Percentiles rank a stretch among this genome's conserved stretches.
These are phyloP conservation scores for Ziziphus jujuba DNA, from an alignment of 306 rosid genomes.

Conservation along the genomic window DNA sequence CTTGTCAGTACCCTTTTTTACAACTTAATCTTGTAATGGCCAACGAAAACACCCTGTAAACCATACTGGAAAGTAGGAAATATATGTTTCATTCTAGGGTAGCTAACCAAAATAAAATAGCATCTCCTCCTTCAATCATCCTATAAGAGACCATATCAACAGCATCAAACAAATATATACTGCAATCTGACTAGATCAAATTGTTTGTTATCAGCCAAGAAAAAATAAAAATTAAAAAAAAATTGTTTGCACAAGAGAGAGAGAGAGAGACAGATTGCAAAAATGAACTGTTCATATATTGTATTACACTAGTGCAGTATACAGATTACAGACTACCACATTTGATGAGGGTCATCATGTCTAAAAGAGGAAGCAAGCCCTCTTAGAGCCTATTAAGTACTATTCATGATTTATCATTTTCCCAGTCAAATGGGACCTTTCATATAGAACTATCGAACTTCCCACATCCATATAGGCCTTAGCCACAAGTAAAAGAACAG, in stretches of 20 bases:
- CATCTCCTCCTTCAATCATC: too few species aligned
- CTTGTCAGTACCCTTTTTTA: too few species aligned
- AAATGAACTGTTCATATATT: neutral
- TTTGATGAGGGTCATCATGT: neutral
- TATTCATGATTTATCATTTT: neutral
- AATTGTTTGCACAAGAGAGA: neutral
- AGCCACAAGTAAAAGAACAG: neutral
- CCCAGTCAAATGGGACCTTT: neutral
- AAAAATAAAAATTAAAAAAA: too few species aligned
- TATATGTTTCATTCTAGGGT: too few species aligned
- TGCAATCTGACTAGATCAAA: too few species aligned
- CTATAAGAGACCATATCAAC: too few species aligned
- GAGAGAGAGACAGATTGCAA: neutral
- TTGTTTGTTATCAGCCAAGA: too few species aligned
- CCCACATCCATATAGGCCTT: slow-evolving; percentile 3
- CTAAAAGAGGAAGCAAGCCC: neutral
- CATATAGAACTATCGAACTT: neutral
- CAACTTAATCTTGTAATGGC: too few species aligned
- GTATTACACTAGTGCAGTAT: neutral
- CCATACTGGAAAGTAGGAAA: too few species aligned
- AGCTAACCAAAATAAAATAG: too few species aligned
- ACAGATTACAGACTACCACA: neutral
- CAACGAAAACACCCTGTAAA: too few species aligned
- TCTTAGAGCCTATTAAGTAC: neutral
- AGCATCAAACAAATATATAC: too few species aligned